Evolutionary conservation across 2,329 filamentous ascomycete species (phyloP), one percentile per base, ranked within the genome.

Genomic region (Aspergillus sp.): DNA sequence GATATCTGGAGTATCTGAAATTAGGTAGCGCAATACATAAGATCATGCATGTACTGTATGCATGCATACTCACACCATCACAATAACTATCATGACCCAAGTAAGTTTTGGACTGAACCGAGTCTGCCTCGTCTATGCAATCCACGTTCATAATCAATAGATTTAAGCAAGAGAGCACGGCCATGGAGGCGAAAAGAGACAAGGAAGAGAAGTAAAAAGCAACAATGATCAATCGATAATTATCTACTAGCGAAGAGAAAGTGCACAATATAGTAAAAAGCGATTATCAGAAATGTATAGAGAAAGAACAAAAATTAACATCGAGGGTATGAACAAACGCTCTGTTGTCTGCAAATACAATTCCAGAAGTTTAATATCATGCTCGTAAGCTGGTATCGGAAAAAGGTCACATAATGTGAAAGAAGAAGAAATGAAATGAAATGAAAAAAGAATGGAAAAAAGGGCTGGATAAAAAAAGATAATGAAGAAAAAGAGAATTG

Each of bases 371-470:
- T 64, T 68, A 62, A 61, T 55, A 57, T 70, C 61, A 55, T 66
- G 70, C 69, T 72, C 69, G 61, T 71, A 69, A 67, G 65, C 67
- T 72, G 71, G 69, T 72, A 72, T 73, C 70, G 68, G 64, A 63
- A 65, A 62, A 56, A 56, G 7, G 56, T 50, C 58, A 42, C 58
- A 58, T 57, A 50, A 54, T 31, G 55, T 42, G 31, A 51, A 52
- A 58, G 53, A 55, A 59, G 54, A 26, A 52, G 26, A 56, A n/a
- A 20, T 20, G 39, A 22, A 54, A 24, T 18, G 26, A 20, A 12
- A 29, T 3, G 14, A 32, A 7, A 31, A 49, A 39, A 47, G 49
- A 29, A 57, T 31, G 22, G 54, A 45, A 22, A 53, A 55, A 49
- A n/a, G 36, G 36, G 36, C 10, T 29, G 22, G 32, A 16, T 22